Conservation (phyloP, 176 grass and related monocot genomes). For the Carex littledalei region DNA sequence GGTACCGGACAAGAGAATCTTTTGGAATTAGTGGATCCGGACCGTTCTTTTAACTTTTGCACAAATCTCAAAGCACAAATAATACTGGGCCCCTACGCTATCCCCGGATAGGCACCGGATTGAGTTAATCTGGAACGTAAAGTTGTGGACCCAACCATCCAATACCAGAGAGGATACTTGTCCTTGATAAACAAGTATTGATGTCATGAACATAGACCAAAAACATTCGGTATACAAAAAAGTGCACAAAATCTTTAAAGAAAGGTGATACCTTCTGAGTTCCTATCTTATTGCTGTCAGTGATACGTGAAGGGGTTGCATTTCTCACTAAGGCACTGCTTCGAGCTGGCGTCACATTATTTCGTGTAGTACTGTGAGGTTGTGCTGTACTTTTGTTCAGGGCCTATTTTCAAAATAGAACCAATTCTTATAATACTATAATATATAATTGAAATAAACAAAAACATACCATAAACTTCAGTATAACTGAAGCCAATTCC, state of each 20-base stretch:
- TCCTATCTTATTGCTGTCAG: slow-evolving; percentile 26
- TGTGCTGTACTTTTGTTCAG: slow-evolving; percentile 23
- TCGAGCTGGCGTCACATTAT: slow-evolving; percentile 13
- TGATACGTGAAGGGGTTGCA: slow-evolving; percentile 24
- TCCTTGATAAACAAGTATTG: not conserved
- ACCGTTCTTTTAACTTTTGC: too few relatives aligned
- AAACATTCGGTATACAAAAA: not conserved
- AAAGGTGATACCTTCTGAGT: slow-evolving; percentile 44
- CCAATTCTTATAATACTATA: not conserved
- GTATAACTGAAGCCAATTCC: not conserved
- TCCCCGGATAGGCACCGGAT: too few relatives aligned
- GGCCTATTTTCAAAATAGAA: slow-evolving; percentile 13
- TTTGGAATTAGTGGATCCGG: too few relatives aligned
- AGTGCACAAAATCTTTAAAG: not conserved
- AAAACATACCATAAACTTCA: slow-evolving; percentile 1
- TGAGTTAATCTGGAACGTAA: too few relatives aligned
- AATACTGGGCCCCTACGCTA: too few relatives aligned
- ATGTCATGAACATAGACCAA: not conserved
- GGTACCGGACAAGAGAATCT: too few relatives aligned
- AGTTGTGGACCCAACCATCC: too few relatives aligned
- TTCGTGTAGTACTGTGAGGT: slow-evolving; percentile 22
- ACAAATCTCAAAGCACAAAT: too few relatives aligned
- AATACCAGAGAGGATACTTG: too few relatives aligned
- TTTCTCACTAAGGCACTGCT: slow-evolving; percentile 26
- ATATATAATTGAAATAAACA: slow-evolving; percentile 1